Evolutionary conservation across 2,329 filamentous ascomycete species (phyloP), one percentile per base, ranked within the genome.

Genomic region (Exophiala sp.): DNA sequence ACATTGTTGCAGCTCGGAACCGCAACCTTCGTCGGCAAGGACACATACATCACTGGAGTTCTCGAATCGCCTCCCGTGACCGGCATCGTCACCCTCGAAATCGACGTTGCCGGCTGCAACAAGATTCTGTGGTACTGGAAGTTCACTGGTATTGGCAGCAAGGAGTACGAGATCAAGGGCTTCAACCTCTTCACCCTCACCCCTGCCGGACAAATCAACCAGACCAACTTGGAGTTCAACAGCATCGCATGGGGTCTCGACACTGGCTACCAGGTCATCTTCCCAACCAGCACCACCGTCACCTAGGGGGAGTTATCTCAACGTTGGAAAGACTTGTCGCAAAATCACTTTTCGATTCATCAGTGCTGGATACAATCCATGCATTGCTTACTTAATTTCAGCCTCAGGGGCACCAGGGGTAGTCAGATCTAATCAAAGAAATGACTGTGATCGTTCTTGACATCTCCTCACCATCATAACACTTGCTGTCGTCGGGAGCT

Each of bases 121-220:
- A 56, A 60, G 39, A 45, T 62, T 40, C 34, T 62, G 0, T 62
- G 59, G 57, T 58, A 60, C 24, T 62, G 57, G 59, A 43, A 46
- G 43, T 60, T 62, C 54, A 49, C 51, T 32, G 59, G 59, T 9
- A 60, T 62, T 41, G 59, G 57, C 2, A 46, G 29, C 5, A 39
- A 5, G 10, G 10, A 60, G 35, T 58, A 58, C 29, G 54, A 58
- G 41, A 42, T 62, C 52, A 62, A 62, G 52, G 59, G 55, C 3
- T 62, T 59, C 45, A 59, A 61, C 39, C 48, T 61, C 36, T 59
- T 61, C 52, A 46, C 52, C 44, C 40, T 59, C 43, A 58, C 45
- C 9, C 21, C 18, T 5, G 35, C 49, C 24, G 16, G 44, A 18
- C 58, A 59, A 45, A 57, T 61, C 18, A 16, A 20, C 16, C 24